Base-by-base conservation (phyloP, 306 rosid species). In the Cucurbita maxima region DNA sequence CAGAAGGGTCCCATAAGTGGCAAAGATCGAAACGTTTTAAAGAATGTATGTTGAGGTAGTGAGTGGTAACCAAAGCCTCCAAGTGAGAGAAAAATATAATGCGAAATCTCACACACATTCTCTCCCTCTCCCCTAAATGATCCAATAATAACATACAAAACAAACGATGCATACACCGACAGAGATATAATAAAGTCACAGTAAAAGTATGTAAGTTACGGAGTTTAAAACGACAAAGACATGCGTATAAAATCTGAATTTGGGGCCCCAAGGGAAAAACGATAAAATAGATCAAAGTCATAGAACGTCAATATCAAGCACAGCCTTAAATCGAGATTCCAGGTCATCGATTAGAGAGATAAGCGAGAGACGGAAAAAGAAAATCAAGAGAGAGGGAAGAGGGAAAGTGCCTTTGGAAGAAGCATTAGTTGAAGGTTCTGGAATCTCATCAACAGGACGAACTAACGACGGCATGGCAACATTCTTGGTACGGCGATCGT, bases 371-470 rank as follows among this genome's bases (percentile, higher is more conserved):
- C 3, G 10, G 14, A 1, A 45, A 22, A 45, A 18, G 55, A 20
- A 75, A 15, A 7, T 30, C 34, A 30, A 30, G 34, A 12, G 12
- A n/a, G n/a, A 37, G 59, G 20, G 5, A 20, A 6, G 59, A 55
- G 75, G 50, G n/a, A 56, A 36, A 60, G 74, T 53, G 81, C 97
- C 97, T 82, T 90, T 84, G 19, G 90, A 20, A 53, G 96, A 76
- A 48, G 83, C 83, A 79, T 82, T 85, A 20, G 89, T 70, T 75
- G 96, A 79, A 60, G 96, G 71, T 79, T 85, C 87, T 0, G 92
- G 81, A 63, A 85, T 62, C 36, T 81, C 64, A 75, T 78, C 86
- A 30, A 74, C 78, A 0, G 88, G 68, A 34, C 82, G 83, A 85
- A 85, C 77, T 81, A 89, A 56, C 34, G 96, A 68, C 45, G 88